Base-by-base conservation (phyloP, 2,329 filamentous ascomycete genomes). In the Annulohypoxylon truncatum region DNA sequence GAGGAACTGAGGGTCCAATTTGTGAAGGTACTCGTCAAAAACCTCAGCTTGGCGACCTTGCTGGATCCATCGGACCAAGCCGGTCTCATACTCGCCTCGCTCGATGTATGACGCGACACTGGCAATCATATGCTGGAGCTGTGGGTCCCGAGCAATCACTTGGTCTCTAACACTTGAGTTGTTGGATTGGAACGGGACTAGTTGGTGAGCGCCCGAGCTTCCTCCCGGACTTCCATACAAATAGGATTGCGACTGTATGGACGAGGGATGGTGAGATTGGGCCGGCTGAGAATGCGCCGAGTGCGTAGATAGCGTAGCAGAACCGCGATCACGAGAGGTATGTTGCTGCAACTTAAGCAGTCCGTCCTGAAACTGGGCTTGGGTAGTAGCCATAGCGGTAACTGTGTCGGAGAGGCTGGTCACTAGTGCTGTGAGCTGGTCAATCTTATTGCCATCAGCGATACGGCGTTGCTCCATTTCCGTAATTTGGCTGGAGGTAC, bases 371-470 rank as follows among this genome's bases (percentile, higher is more conserved):
- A 93, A 88, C 59, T 91, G 85, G 3, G 86, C 80, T 78, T 94
- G 92, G 1, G 86, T 85, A 4, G 87, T 80, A 4, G 89, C 89
- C 89, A 95, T 89, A 10, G 86, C 86, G 38, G 88, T 87, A 22
- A 95, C 84, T 46, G 89, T 92, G 67, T 90, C 87, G 2, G 89
- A 87, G 61, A 94, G 82, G 22, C 87, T 85, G 29, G 85, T 85
- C 3, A 93, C 88, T 28, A 92, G 84, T 12, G 85, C 84, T 6
- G 89, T 84, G n/a, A 95, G 83, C 73, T 92, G 87, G 57, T 92
- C 88, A 62, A 94, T 90, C 84, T 94, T 94, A 70, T 83, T 81
- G 56, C 79, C 81, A 59, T 89, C 85, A 2, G 81, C 80, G 4
- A 83, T 82, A 58, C 85, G 84, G n/a, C 80, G 80, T 69, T 84